Conservation (phyloP, 2,329 filamentous ascomycete genomes). For the Cordyceps farinosa region DNA sequence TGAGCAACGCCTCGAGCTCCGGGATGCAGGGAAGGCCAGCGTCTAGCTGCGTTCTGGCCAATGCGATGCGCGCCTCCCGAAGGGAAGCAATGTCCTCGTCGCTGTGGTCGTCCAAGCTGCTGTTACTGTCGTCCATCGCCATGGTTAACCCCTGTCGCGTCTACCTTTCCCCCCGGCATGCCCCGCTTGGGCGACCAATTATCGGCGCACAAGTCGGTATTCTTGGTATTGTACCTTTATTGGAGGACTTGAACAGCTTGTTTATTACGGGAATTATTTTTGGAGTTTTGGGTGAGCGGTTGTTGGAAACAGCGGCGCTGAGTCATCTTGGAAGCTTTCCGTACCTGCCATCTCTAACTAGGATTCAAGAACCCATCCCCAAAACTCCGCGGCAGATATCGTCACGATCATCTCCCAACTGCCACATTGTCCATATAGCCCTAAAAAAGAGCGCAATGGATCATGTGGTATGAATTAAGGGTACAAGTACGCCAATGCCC, state of each 20-base stretch:
- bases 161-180: background rate
- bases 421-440: slow-evolving; percentile 1
- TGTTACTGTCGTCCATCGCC: background rate
- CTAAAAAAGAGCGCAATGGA: background rate
- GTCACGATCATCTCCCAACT: slow-evolving; percentile 36
- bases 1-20: slow-evolving; percentile 23
- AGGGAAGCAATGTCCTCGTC: background rate
- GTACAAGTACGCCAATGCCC: slow-evolving; percentile 9
- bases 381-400: slow-evolving; percentile 48
- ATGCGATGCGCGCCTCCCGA: slow-evolving; percentile 15
- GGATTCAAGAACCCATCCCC: slow-evolving; percentile 29
- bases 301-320: background rate
- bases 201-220: background rate
- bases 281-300: background rate
- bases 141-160: background rate
- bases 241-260: background rate
- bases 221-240: background rate
- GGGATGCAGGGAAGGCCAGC: slow-evolving; percentile 18
- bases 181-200: background rate
- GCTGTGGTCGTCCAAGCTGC: background rate
- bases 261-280: background rate
- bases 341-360: background rate
- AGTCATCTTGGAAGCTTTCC: background rate
- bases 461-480: background rate
- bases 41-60: slow-evolving; percentile 16